Evolutionary conservation across 176 grass and related monocot genomes (phyloP).

Genomic region (Carex pumila): DNA sequence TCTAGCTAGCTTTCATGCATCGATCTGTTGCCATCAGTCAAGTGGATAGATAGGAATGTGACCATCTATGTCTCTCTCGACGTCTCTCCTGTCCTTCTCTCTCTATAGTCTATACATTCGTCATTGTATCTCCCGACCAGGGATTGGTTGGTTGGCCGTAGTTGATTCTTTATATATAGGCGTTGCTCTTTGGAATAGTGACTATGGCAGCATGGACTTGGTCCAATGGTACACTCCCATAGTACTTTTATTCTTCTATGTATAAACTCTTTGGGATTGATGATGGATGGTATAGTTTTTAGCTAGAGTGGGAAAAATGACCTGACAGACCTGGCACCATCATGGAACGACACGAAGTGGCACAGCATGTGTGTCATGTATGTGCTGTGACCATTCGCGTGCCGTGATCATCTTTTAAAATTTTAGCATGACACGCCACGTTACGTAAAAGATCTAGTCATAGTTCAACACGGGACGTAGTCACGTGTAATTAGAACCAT

Average conservation of each 20-base stretch:
- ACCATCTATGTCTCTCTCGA: conserved; percentile 12
- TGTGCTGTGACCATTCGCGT: no score
- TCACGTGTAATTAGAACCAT: no score
- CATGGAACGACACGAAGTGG: no score
- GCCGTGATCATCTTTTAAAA: no score
- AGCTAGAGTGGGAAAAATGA: no score
- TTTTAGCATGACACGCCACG: no score
- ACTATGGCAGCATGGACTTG: neutral
- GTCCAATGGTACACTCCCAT: neutral
- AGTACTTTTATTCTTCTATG: neutral
- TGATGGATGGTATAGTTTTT: no score
- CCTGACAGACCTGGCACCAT: no score
- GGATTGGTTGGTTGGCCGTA: neutral
- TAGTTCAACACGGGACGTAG: no score
- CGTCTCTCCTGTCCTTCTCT: neutral
- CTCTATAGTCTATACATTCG: neutral
- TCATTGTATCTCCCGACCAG: neutral
- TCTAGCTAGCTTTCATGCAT: conserved; percentile 21
- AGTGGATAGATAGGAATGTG: conserved; percentile 22
- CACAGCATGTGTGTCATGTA: no score
- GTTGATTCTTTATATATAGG: neutral
- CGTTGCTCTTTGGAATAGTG: neutral
- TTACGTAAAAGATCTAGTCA: no score
- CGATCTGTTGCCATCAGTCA: conserved; percentile 24
- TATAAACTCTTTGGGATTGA: neutral